Conservation (phyloP, 306 rosid genomes). For the Quillaja saponaria region DNA sequence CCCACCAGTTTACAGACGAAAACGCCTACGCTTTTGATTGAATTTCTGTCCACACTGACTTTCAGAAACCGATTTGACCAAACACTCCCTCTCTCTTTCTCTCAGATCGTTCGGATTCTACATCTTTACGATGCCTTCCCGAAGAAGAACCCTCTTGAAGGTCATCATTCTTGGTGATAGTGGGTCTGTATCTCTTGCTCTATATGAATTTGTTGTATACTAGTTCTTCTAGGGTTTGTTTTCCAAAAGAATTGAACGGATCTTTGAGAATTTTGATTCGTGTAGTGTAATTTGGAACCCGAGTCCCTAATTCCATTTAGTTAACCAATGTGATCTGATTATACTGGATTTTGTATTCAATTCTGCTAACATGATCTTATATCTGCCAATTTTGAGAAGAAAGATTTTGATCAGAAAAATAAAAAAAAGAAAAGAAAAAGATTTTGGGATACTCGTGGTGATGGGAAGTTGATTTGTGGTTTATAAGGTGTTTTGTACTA, state of each 20-base stretch:
- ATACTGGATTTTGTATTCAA: not conserved
- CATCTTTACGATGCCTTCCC: slow-evolving; percentile 74
- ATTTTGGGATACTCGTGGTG: not conserved
- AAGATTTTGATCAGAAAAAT: too few species aligned
- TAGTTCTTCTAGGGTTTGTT: slow-evolving; percentile 7
- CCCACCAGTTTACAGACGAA: too few species aligned
- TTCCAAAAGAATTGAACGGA: not conserved
- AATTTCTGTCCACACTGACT: not conserved
- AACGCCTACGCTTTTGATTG: not conserved
- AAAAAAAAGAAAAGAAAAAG: too few species aligned
- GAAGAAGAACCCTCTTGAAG: slow-evolving; percentile 94
- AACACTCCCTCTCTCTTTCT: slow-evolving; percentile 18
- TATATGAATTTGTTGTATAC: not conserved
- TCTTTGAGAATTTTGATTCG: slow-evolving; percentile 14
- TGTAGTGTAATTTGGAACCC: too few species aligned
- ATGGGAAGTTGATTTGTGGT: slow-evolving; percentile 23
- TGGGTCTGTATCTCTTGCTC: slow-evolving; percentile 55
- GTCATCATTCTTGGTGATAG: slow-evolving; percentile 99
- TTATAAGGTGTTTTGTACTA: not conserved
- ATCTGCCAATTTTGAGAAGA: too few species aligned
- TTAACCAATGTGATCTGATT: not conserved
- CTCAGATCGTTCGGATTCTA: slow-evolving; percentile 32
- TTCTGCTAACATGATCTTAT: not conserved
- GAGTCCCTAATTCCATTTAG: not conserved
- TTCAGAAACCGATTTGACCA: not conserved